Percentiles rank a stretch among this genome's conserved stretches.
phyloP scores from a whole-genome alignment of 495 filamentous ascomycete species.

The Hypoxylon perforatum region DNA sequence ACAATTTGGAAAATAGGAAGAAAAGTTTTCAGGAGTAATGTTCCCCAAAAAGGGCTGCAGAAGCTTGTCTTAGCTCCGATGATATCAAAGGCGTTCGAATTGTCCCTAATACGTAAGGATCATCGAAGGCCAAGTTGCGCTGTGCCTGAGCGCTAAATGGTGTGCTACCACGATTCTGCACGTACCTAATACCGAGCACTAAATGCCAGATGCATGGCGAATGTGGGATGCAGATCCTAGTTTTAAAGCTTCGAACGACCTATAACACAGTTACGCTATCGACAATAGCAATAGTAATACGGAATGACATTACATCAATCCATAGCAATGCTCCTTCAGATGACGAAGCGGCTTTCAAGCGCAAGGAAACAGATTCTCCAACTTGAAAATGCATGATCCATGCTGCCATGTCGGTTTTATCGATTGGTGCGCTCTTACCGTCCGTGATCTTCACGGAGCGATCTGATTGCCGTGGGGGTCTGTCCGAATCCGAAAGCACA shows the following conservation, averaged over 20 bases:
- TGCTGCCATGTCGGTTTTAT: too few species aligned
- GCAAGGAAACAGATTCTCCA: too few species aligned
- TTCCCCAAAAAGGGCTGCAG: slow-evolving; percentile 18
- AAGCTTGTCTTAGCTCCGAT: slow-evolving; percentile 29
- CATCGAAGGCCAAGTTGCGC: slow-evolving; percentile 29
- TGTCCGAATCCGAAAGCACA: slow-evolving; percentile 19
- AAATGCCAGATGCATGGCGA: slow-evolving; percentile 1
- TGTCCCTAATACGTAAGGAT: slow-evolving; percentile 32
- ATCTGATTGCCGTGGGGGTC: slow-evolving; percentile 24
- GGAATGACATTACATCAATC: not conserved
- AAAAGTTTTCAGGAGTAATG: slow-evolving; percentile 9
- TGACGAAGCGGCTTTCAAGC: too few species aligned
- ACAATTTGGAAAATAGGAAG: slow-evolving; percentile 4
- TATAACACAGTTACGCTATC: too few species aligned
- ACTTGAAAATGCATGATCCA: too few species aligned
- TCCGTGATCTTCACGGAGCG: slow-evolving; percentile 35
- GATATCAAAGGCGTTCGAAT: slow-evolving; percentile 42
- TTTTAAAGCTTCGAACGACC: too few species aligned
- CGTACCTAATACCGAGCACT: slow-evolving; percentile 20
- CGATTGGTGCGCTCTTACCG: slow-evolving; percentile 21
- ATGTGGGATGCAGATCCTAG: slow-evolving; percentile 24
- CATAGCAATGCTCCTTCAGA: not conserved
- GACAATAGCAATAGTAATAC: too few species aligned
- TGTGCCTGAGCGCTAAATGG: slow-evolving; percentile 34
- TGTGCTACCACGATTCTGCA: slow-evolving; percentile 32